Conservation (phyloP, 192 early-diverging fungal species). For the Umbelopsis vinacea region DNA sequence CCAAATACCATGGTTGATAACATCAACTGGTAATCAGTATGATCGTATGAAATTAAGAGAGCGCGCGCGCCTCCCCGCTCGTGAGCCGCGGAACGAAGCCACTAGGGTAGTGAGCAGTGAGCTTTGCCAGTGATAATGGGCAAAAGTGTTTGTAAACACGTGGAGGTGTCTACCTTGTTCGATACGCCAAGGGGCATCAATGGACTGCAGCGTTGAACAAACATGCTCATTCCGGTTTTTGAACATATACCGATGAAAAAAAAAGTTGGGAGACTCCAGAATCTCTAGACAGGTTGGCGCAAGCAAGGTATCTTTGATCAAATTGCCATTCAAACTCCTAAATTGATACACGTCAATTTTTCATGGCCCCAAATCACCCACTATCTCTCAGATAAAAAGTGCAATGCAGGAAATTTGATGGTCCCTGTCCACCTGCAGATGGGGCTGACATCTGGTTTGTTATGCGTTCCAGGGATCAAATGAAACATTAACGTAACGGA, state of each 20-base stretch:
- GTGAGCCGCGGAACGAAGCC: conserved; percentile 22
- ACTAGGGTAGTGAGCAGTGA: neutral
- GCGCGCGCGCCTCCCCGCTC: neutral
- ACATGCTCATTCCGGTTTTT: no score
- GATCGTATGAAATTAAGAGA: neutral
- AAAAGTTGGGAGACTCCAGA: no score
- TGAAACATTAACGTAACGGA: neutral
- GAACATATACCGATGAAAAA: no score
- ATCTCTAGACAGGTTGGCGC: neutral
- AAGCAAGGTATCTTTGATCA: neutral
- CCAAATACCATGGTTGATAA: no score
- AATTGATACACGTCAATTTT: neutral
- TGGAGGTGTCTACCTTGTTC: neutral
- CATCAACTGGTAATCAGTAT: conserved; percentile 1
- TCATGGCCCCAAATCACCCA: neutral
- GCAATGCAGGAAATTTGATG: no score
- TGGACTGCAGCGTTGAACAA: neutral
- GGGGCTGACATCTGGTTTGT: neutral
- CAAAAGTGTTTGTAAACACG: neutral
- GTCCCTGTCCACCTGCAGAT: neutral
- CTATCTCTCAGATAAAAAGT: no score
- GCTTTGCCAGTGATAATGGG: no score
- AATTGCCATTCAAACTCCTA: conserved; percentile 7
- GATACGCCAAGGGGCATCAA: neutral
- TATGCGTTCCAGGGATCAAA: neutral